Conservation (phyloP, 1,139 yeast species). For the Diutina ranongensis region DNA sequence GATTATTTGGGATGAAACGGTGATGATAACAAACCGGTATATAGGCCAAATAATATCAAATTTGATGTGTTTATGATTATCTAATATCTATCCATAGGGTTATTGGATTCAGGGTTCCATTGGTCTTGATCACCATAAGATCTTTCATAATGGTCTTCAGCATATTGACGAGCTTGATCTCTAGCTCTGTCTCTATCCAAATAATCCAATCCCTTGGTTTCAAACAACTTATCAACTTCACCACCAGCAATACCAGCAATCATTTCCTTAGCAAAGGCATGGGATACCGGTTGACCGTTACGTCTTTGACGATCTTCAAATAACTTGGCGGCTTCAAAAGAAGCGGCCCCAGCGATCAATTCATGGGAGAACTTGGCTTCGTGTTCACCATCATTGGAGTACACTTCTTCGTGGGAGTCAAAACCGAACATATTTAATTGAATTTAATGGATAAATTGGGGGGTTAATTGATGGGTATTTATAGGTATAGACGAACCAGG, state of each 20-base stretch:
- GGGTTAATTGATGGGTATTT: no score
- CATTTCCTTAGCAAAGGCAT: conserved; percentile 20
- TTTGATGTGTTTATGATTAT: neutral
- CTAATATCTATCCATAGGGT: conserved; percentile 12
- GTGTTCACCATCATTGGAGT: conserved; percentile 16
- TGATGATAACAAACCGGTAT: no score
- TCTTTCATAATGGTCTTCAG: conserved; percentile 16
- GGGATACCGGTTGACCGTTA: conserved; percentile 23
- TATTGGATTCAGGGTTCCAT: conserved; percentile 19
- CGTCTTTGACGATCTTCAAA: conserved; percentile 23
- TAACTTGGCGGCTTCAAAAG: conserved; percentile 22
- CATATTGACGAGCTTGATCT: conserved; percentile 16
- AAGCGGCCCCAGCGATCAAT: conserved; percentile 24
- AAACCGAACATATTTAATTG: conserved; percentile 8
- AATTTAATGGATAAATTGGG: no score
- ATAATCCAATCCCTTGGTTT: conserved; percentile 24
- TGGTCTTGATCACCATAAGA: conserved; percentile 19
- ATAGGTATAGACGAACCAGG: no score
- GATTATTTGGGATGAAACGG: conserved; percentile 13
- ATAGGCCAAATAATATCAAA: no score
- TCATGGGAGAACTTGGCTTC: conserved; percentile 23
- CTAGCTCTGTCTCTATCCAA: conserved; percentile 19
- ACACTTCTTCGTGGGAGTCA: conserved; percentile 16
- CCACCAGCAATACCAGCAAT: conserved; percentile 23
- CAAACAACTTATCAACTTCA: conserved; percentile 24